Percentiles rank a stretch among this genome's conserved stretches.
These are phyloP conservation scores for Eucalyptus erythrocorys DNA, from an alignment of 345 rosid species.

Conservation along the genomic window DNA sequence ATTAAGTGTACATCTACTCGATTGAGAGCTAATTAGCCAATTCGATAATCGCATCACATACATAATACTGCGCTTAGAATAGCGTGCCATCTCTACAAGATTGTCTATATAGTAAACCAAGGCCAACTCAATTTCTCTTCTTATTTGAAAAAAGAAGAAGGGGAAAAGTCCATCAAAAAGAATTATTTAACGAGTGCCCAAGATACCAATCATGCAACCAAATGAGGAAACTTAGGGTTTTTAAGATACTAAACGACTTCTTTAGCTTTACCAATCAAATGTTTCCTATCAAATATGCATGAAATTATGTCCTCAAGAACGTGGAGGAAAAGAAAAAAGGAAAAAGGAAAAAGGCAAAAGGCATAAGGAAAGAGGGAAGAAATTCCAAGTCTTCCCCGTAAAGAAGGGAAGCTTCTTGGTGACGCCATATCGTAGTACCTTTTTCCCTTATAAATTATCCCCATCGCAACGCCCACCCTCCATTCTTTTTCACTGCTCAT, in stretches of 20 bases:
- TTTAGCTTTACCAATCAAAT: neutral
- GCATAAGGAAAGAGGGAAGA: neutral
- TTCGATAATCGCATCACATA: no score
- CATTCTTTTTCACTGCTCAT: neutral
- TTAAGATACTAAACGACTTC: neutral
- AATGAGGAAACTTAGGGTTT: neutral
- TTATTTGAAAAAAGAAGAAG: neutral
- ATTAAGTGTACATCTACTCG: neutral
- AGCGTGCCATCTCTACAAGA: neutral
- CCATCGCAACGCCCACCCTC: neutral
- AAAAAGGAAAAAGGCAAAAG: neutral
- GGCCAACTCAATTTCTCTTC: neutral
- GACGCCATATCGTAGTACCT: neutral
- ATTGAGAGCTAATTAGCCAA: no score
- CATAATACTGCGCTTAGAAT: no score
- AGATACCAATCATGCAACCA: neutral
- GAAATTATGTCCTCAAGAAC: neutral
- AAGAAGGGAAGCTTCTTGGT: neutral
- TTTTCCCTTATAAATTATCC: neutral
- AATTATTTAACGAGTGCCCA: neutral
- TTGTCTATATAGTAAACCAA: neutral
- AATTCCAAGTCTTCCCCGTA: neutral
- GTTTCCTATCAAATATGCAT: neutral
- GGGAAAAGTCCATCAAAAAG: neutral
- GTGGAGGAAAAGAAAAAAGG: neutral